Evolutionary conservation across 2,329 filamentous ascomycete genomes (phyloP), one percentile per base, ranked within the genome.

Genomic region (Harringtonia aguacate): DNA sequence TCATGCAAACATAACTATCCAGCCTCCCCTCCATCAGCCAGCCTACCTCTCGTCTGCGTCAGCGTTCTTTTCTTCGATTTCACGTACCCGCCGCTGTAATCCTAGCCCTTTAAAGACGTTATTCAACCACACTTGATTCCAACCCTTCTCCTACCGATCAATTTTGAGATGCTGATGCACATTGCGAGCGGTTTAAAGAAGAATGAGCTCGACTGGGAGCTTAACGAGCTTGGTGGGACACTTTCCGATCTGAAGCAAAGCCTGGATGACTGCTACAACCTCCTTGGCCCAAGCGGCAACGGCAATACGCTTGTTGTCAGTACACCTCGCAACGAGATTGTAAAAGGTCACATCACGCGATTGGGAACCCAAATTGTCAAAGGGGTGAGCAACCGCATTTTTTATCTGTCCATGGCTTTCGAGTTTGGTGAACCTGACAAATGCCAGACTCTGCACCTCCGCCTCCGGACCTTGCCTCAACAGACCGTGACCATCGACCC

Each of bases 271-370:
- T 95, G 89, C 65, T 86, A 88, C 53, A 79, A 83, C 17, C 75
- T 97, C 21, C 78, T 98, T 27, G 84, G 87, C 8, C 88, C 90
- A 2, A 75, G 82, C 50, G 87, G 94, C 57, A 81, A 83, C 1
- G 88, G 88, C 9, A 89, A 82, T 54, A 98, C 90, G 1, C 77
- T 98, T 24, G 89, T 92, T 27, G 74, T 98, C 52, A 92, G 85
- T 49, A 94, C 89, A 14, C 75, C 84, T 45, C 78, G 89, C 45
- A 90, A 86, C 44, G 92, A 98, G 66, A 79, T 77, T 52, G 80
- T 97, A 50, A 98, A 98, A 62, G 92, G 92, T 17, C 86, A 87
- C 55, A 78, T 97, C 48, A 97, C 90, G 1, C 79, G 92, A 43
- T 79, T 94, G 30, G 92, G 92, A 33, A 86, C 86, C n/a, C 79